A percentile compares a stretch with the other conserved stretches of the same genome.
These are phyloP conservation scores for Aspergillus neoniger DNA, from an alignment of 2,329 filamentous ascomycete genomes.

Conservation along the genomic window DNA sequence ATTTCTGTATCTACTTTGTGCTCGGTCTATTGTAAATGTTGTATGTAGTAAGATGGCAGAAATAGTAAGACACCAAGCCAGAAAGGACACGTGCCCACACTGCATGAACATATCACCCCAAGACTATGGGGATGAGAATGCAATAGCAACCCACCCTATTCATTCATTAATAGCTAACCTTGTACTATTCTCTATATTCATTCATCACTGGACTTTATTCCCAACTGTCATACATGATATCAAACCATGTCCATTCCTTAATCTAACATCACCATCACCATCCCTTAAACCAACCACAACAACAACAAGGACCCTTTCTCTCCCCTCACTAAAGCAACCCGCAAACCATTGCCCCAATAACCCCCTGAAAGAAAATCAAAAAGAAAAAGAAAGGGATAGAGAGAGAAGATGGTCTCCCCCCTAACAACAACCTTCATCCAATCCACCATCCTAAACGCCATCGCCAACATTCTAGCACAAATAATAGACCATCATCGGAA, in stretches of 20 bases:
- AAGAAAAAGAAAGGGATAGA: not conserved
- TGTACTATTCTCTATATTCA: not conserved
- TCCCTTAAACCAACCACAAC: not conserved
- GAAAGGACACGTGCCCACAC: slow-evolving; percentile 1
- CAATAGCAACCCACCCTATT: not conserved
- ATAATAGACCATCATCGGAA: slow-evolving; percentile 40
- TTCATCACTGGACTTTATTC: not conserved
- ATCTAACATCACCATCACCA: not conserved
- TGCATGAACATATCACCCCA: not conserved
- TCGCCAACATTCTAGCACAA: slow-evolving; percentile 43
- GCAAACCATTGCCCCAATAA: not conserved
- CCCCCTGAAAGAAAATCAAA: not conserved
- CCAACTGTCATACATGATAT: too few relatives aligned
- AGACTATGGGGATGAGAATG: not conserved
- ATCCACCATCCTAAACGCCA: slow-evolving; percentile 40
- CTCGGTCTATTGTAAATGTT: not conserved
- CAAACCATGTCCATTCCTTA: not conserved
- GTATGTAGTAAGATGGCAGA: not conserved
- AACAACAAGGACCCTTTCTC: not conserved
- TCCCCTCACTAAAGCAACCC: not conserved
- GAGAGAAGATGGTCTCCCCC: slow-evolving; percentile 21
- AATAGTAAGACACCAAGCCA: not conserved
- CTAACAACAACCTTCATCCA: slow-evolving; percentile 40
- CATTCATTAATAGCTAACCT: not conserved
- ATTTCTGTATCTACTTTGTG: not conserved